A percentile compares a stretch with the other conserved stretches of the same genome.
These are phyloP conservation scores for Daphne laureola DNA, from an alignment of 441 rosid species.

Conservation along the genomic window DNA sequence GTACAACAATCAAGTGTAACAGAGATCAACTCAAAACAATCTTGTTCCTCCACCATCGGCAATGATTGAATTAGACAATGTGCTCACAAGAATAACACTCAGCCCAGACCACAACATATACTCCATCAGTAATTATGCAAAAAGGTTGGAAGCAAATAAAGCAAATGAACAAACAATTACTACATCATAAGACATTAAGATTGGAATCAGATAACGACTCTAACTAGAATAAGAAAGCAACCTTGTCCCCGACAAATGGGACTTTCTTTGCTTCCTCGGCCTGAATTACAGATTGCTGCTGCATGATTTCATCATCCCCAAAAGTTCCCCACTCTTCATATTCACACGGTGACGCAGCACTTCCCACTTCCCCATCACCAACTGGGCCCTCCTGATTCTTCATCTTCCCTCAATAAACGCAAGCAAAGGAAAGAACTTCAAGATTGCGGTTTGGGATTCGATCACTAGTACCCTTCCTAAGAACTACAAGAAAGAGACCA, in stretches of 20 bases:
- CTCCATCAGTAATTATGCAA: not conserved
- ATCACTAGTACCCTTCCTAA: too few species aligned
- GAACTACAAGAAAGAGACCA: too few species aligned
- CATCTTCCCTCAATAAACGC: slow-evolving; percentile 25
- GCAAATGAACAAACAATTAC: too few species aligned
- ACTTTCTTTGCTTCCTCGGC: slow-evolving; percentile 45
- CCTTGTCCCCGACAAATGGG: slow-evolving; percentile 75
- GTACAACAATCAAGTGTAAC: not conserved
- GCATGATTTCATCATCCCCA: slow-evolving; percentile 40
- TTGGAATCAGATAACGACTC: too few species aligned
- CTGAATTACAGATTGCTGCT: slow-evolving; percentile 43
- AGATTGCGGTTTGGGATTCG: too few species aligned
- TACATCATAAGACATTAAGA: too few species aligned
- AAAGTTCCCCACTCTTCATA: slow-evolving; percentile 41
- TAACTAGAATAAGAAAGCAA: slow-evolving; percentile 1
- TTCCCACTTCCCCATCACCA: slow-evolving; percentile 23
- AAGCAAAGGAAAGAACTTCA: not conserved
- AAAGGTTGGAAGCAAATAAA: too few species aligned
- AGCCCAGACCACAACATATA: not conserved
- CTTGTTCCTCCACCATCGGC: not conserved
- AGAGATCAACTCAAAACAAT: not conserved
- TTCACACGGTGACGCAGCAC: slow-evolving; percentile 21
- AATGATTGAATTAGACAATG: not conserved
- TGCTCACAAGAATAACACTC: not conserved
- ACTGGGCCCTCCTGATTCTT: slow-evolving; percentile 35